A percentile compares a stretch with the other conserved stretches of the same genome.
phyloP scores from a whole-genome alignment of 352 stramenopile species.

The Phytopythium litorale region DNA sequence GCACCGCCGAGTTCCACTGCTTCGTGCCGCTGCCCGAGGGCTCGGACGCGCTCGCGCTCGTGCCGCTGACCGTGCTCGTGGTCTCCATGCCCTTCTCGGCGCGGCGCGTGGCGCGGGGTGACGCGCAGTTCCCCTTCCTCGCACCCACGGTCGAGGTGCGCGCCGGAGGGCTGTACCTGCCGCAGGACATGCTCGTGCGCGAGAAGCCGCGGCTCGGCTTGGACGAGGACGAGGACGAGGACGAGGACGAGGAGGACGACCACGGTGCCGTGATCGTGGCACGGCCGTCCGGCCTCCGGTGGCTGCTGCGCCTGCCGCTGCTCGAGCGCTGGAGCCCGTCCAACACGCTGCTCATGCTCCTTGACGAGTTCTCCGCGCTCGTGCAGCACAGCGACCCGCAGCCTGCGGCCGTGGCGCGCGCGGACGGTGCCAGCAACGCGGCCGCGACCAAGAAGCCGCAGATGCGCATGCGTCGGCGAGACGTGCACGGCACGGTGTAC shows the following conservation, averaged over 20 bases:
- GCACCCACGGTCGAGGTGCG: constrained; percentile 44
- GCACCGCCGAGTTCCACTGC: constrained; percentile 59
- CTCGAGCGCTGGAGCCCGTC: constrained; percentile 74
- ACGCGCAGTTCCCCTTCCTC: constrained; percentile 59
- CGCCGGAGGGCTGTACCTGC: constrained; percentile 45
- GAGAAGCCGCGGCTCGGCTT: constrained; percentile 7
- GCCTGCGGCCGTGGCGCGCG: constrained; percentile 12
- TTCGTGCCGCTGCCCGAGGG: constrained; percentile 74
- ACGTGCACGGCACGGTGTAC: constrained; percentile 67
- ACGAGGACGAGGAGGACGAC: neutral
- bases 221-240: constrained; percentile 5
- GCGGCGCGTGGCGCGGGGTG: constrained; percentile 15
- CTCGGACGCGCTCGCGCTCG: constrained; percentile 57
- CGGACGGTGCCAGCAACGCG: constrained; percentile 2
- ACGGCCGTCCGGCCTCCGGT: constrained; percentile 14
- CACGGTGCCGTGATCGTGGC: neutral
- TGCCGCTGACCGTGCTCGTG: constrained; percentile 54
- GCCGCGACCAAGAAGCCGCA: constrained; percentile 13
- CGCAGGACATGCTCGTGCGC: constrained; percentile 35
- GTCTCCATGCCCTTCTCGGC: constrained; percentile 57
- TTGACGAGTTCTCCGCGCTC: constrained; percentile 59
- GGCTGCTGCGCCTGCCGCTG: constrained; percentile 41
- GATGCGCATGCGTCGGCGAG: constrained; percentile 66
- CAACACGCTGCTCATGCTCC: constrained; percentile 65
- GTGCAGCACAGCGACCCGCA: constrained; percentile 55